Evolutionary conservation across 1,284 basidiomycete species (phyloP).

Genomic region (Veloporphyrellus conicus): DNA sequence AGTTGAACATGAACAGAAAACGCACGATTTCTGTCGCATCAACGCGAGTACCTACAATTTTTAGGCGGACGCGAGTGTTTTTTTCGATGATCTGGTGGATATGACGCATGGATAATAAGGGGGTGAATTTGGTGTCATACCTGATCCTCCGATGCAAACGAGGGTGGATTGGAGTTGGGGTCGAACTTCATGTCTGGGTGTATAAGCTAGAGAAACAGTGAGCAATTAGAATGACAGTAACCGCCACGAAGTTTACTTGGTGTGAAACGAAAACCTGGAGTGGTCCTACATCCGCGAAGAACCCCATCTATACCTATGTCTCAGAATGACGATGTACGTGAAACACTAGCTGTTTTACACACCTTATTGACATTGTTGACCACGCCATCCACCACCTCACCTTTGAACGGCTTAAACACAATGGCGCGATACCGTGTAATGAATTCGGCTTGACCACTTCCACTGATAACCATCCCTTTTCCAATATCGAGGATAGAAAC

Average conservation of each 20-base stretch:
- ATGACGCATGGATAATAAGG: background rate
- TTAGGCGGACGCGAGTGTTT: conserved; percentile 86
- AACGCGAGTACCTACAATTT: conserved; percentile 94
- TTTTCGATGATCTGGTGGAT: conserved; percentile 79
- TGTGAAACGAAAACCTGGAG: conserved; percentile 89
- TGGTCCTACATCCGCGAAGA: conserved; percentile 95
- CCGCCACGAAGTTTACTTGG: conserved; percentile 61
- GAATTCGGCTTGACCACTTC: conserved; percentile 93
- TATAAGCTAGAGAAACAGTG: conserved; percentile 61
- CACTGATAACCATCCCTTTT: conserved; percentile 86
- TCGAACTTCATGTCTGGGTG: conserved; percentile 92
- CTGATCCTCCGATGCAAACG: conserved; percentile 86
- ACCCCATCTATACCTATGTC: conserved; percentile 74
- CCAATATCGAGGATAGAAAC: conserved; percentile 86
- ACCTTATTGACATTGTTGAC: conserved; percentile 97
- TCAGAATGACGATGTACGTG: conserved; percentile 1
- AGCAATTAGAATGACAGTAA: conserved; percentile 14
- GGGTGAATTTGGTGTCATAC: conserved; percentile 37
- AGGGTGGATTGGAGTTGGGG: conserved; percentile 88
- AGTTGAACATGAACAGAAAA: conserved; percentile 16
- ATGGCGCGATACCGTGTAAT: conserved; percentile 87
- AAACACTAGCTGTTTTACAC: conserved; percentile 25
- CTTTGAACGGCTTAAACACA: conserved; percentile 98
- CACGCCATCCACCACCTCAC: conserved; percentile 95
- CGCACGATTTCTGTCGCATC: conserved; percentile 96